Base-by-base conservation (phyloP, 495 filamentous ascomycete genomes). In the Penicillium angulare region DNA sequence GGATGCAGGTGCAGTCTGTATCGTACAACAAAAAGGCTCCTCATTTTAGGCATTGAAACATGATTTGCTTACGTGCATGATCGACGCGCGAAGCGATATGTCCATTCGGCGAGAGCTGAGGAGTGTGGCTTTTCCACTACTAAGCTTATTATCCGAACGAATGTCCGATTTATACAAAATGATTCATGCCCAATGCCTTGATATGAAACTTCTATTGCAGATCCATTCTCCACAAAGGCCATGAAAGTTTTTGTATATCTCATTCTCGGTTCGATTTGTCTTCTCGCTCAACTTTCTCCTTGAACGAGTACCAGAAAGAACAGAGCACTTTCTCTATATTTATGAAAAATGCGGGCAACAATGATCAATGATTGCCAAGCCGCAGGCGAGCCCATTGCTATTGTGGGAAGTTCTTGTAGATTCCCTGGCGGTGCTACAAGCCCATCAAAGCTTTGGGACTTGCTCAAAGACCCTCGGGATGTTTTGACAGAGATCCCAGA, bases 341-440 rank as follows among this genome's bases (percentile, higher is more conserved):
- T 22, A 36, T 55, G 42, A 50, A 50, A 52, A 33, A 17, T 36
- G 12, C 16, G 22, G 9, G 3, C 4, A 22, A 48, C 8, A 13
- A 57, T 61, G 57, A 21, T 40, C 20, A 48, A 29, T 31, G 38
- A 48, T 44, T 20, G 26, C 18, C 26, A 52, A 44, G 12, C 39
- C 26, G 16, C 5, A 22, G 23, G 41, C 5, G 67, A 73, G 54
- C 74, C 72, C 15, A 74, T 78, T 45, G 75, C 74, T 42, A 67
- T 78, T 21, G 60, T 76, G 27, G 74, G 75, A 47, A 75, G 68
- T 56, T 67, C 74, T 17, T 85, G 70, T 55, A 59, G 69, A 21
- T 81, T 87, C 50, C 82, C 84, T n/a, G 82, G 65, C 23, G 59
- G 63, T 43, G 56, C 70, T 55, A 59, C 44, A 20, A 60, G 67